Evolutionary conservation across 441 rosid species (phyloP).

Genomic region (Pelargonium cotyledonis): DNA sequence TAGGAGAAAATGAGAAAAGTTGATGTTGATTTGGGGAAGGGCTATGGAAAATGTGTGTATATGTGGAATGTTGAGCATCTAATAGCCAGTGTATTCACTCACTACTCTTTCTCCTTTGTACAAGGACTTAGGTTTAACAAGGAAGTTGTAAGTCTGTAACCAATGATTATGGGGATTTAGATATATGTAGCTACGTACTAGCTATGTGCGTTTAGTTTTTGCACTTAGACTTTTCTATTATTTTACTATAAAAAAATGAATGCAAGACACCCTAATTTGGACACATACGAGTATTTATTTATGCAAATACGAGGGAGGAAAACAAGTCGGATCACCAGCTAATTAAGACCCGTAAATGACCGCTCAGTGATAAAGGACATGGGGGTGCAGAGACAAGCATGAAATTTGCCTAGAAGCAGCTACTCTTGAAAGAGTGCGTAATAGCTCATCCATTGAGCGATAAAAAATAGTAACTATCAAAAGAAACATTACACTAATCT

Average conservation of each 20-base stretch:
- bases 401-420: slow-evolving; percentile 17
- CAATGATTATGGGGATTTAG: too few species aligned
- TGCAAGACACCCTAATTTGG: too few species aligned
- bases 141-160: too few species aligned
- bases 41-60: background rate
- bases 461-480: too few species aligned
- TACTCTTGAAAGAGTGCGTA: slow-evolving; percentile 15
- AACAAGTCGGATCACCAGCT: background rate
- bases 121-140: background rate
- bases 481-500: background rate
- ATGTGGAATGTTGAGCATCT: background rate
- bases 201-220: too few species aligned
- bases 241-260: background rate
- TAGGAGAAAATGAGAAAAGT: background rate
- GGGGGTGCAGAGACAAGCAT: background rate
- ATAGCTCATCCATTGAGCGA: background rate
- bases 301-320: too few species aligned
- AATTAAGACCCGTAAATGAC: background rate
- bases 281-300: too few species aligned
- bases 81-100: background rate
- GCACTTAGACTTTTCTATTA: too few species aligned
- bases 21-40: background rate
- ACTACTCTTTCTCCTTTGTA: background rate
- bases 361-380: background rate
- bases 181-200: too few species aligned